Evolutionary conservation across 2,329 filamentous ascomycete species (phyloP).

Genomic region (Penicillium olsonii): DNA sequence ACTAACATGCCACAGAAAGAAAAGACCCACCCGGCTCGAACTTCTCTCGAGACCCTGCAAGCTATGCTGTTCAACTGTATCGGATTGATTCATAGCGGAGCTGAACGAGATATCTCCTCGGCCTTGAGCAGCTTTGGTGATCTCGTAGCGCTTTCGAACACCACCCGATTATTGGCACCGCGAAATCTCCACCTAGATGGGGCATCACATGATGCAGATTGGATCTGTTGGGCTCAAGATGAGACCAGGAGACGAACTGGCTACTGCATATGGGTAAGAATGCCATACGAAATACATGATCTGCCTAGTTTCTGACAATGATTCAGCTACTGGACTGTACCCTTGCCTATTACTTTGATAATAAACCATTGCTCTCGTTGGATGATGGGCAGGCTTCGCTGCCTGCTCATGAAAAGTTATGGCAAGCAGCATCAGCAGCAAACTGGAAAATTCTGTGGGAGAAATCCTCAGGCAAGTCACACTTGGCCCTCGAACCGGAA

Average conservation of each 20-base stretch:
- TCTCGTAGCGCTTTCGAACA: conserved; percentile 27
- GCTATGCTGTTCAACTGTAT: conserved; percentile 35
- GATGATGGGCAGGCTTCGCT: conserved; percentile 44
- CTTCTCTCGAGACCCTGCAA: conserved; percentile 33
- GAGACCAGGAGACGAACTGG: conserved; percentile 43
- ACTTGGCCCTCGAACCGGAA: not conserved
- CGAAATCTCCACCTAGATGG: conserved; percentile 4
- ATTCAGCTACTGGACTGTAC: conserved; percentile 46
- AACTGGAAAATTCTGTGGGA: conserved; percentile 34
- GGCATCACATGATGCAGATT: conserved; percentile 22
- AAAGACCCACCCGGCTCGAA: conserved; percentile 13
- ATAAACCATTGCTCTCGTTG: conserved; percentile 37
- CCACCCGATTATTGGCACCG: conserved; percentile 23
- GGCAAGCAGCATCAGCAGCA: conserved; percentile 39
- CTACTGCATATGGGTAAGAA: conserved; percentile 47
- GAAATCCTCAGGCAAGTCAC: conserved; percentile 22
- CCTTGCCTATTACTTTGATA: conserved; percentile 41
- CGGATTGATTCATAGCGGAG: conserved; percentile 31
- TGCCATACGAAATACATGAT: not conserved
- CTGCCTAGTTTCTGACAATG: not conserved
- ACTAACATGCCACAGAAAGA: conserved; percentile 27
- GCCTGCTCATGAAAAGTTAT: conserved; percentile 44
- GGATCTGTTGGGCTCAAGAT: conserved; percentile 40
- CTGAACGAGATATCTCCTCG: conserved; percentile 25
- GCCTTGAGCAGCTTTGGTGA: conserved; percentile 31